Percentiles rank a stretch among this genome's conserved stretches.
phyloP scores from a whole-genome alignment of 202 grass and related monocot genomes.

The Elaeis oleifera region DNA sequence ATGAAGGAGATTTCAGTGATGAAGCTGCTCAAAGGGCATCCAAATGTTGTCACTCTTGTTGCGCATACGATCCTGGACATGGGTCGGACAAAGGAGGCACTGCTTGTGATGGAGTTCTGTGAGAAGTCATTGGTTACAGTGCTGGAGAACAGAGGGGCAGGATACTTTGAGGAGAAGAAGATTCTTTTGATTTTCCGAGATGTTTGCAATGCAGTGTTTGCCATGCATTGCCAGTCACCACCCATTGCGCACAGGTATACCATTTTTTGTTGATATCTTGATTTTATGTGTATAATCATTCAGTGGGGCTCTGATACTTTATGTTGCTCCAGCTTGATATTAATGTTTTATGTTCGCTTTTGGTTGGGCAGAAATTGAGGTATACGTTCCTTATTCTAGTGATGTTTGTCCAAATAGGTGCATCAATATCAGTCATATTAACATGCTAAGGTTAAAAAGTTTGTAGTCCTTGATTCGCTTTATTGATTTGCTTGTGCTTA shows the following conservation, averaged over 20 bases:
- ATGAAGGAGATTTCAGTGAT: conserved; percentile 76
- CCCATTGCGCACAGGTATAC: conserved; percentile 60
- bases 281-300: no score
- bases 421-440: no score
- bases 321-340: no score
- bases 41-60: conserved; percentile 63
- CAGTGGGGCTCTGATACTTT: no score
- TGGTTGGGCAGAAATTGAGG: no score
- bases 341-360: no score
- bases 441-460: no score
- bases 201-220: conserved; percentile 74
- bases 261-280: neutral
- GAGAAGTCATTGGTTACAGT: conserved; percentile 60
- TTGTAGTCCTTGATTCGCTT: no score
- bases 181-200: conserved; percentile 72
- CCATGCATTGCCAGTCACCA: conserved; percentile 70
- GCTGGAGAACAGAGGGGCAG: conserved; percentile 57
- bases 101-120: conserved; percentile 70
- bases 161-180: conserved; percentile 68
- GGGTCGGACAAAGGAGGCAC: conserved; percentile 62
- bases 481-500: no score
- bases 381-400: no score
- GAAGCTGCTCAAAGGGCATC: conserved; percentile 58
- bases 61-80: conserved; percentile 67
- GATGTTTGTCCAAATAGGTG: no score